These are phyloP conservation scores for Penicillium sp. DNA, from an alignment of 2,329 filamentous ascomycete species.

Conservation along the genomic window DNA sequence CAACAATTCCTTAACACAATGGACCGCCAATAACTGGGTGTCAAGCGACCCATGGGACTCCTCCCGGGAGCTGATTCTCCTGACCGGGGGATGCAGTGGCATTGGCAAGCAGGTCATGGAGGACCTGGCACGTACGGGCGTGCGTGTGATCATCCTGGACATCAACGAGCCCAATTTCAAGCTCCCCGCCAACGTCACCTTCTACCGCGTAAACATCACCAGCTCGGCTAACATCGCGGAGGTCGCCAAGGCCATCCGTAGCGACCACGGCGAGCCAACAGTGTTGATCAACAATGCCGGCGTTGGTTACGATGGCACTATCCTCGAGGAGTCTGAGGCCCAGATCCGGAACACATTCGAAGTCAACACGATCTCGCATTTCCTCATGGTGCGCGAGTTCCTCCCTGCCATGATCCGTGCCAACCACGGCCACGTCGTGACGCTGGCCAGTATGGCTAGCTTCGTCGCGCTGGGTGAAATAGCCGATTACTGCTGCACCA, in stretches of 20 bases:
- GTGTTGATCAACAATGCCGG: constrained; percentile 54
- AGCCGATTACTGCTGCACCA: constrained; percentile 54
- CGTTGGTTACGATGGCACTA: constrained; percentile 48
- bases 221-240: constrained; percentile 30
- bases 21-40: constrained; percentile 34
- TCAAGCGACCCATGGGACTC: constrained; percentile 25
- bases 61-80: constrained; percentile 33
- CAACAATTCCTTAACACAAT: constrained; percentile 30
- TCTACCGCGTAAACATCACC: constrained; percentile 42
- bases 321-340: constrained; percentile 47
- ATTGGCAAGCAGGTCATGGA: constrained; percentile 40
- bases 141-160: constrained; percentile 39
- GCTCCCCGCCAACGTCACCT: constrained; percentile 35
- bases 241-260: constrained; percentile 41
- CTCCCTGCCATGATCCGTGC: constrained; percentile 51
- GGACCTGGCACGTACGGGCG: constrained; percentile 29
- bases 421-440: constrained; percentile 58
- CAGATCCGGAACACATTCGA: constrained; percentile 52
- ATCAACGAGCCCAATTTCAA: constrained; percentile 34
- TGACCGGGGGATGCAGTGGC: constrained; percentile 40
- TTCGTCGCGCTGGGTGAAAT: constrained; percentile 51
- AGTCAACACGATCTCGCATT: constrained; percentile 55
- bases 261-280: constrained; percentile 44
- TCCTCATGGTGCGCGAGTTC: constrained; percentile 53
- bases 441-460: constrained; percentile 55